Percentiles rank a stretch among this genome's conserved stretches.
These are phyloP conservation scores for Clonostachys chloroleuca DNA, from an alignment of 2,329 filamentous ascomycete genomes.

Conservation along the genomic window DNA sequence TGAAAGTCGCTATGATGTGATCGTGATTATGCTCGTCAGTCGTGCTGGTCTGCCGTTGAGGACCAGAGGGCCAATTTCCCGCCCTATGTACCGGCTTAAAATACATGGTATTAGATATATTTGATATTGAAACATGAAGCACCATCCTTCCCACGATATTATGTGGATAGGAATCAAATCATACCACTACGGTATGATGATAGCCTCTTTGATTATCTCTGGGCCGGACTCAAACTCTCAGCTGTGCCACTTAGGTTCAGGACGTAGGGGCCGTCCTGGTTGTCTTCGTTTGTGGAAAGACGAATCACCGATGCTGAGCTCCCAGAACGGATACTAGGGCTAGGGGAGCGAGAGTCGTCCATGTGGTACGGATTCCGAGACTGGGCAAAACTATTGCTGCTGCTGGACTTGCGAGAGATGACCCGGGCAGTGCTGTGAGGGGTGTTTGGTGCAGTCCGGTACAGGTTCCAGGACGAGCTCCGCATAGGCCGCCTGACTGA, in stretches of 20 bases:
- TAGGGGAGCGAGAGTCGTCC: conserved; percentile 15
- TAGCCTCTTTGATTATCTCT: background rate
- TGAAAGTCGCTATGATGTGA: background rate
- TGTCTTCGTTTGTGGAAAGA: conserved; percentile 31
- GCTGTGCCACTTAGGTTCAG: conserved; percentile 24
- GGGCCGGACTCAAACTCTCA: conserved; percentile 10
- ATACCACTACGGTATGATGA: too few species aligned
- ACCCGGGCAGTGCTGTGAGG: conserved; percentile 35
- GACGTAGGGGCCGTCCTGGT: conserved; percentile 26
- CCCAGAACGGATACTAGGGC: conserved; percentile 30
- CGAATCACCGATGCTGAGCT: conserved; percentile 42
- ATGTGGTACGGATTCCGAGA: conserved; percentile 29
- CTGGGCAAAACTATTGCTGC: conserved; percentile 34
- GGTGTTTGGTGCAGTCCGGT: conserved; percentile 50
- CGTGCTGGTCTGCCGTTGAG: too few species aligned
- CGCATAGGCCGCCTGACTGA: conserved; percentile 23
- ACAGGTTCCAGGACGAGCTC: conserved; percentile 39
- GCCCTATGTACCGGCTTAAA: too few species aligned
- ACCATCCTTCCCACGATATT: too few species aligned
- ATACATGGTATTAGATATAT: too few species aligned
- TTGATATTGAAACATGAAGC: too few species aligned
- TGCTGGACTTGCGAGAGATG: conserved; percentile 27
- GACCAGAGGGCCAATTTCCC: too few species aligned
- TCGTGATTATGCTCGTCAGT: background rate
- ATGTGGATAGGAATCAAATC: too few species aligned